Evolutionary conservation across 1,139 yeast genomes (phyloP).

Genomic region (Zygoascus meyerae): DNA sequence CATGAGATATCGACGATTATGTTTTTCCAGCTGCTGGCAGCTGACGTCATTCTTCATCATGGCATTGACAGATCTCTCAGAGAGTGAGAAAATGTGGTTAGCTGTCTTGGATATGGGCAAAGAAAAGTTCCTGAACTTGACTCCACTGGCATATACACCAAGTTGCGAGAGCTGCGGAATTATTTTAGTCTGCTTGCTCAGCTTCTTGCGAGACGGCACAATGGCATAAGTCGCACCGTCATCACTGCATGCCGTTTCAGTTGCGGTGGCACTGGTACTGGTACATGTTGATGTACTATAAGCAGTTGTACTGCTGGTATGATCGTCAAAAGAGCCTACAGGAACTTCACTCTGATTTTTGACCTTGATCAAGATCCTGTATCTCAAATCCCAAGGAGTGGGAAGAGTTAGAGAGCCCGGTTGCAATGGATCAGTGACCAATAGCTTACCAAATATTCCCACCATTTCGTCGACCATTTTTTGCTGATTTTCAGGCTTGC

Average conservation of each 20-base stretch:
- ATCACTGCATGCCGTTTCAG: slow-evolving; percentile 38
- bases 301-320: background rate
- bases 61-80: slow-evolving; percentile 61
- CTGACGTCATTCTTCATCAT: slow-evolving; percentile 60
- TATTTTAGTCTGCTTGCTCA: slow-evolving; percentile 32
- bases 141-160: slow-evolving; percentile 65
- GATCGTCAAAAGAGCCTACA: slow-evolving; percentile 1
- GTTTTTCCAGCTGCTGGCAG: slow-evolving; percentile 52
- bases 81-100: slow-evolving; percentile 82
- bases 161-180: slow-evolving; percentile 51
- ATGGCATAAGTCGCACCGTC: slow-evolving; percentile 1
- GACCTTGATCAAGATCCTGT: slow-evolving; percentile 68
- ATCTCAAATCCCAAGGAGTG: slow-evolving; percentile 64
- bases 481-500: slow-evolving; percentile 59
- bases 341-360: slow-evolving; percentile 36
- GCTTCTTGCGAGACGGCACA: slow-evolving; percentile 4
- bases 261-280: slow-evolving; percentile 31
- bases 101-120: slow-evolving; percentile 76
- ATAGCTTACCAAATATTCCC: slow-evolving; percentile 52
- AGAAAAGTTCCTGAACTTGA: slow-evolving; percentile 74
- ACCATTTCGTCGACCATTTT: slow-evolving; percentile 49
- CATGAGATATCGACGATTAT: slow-evolving; percentile 69
- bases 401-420: slow-evolving; percentile 43
- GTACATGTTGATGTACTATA: slow-evolving; percentile 5
- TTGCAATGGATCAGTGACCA: slow-evolving; percentile 44